Evolutionary conservation across 495 filamentous ascomycete genomes (phyloP), one percentile per base, ranked within the genome.

Genomic region (Penicillium manginii): DNA sequence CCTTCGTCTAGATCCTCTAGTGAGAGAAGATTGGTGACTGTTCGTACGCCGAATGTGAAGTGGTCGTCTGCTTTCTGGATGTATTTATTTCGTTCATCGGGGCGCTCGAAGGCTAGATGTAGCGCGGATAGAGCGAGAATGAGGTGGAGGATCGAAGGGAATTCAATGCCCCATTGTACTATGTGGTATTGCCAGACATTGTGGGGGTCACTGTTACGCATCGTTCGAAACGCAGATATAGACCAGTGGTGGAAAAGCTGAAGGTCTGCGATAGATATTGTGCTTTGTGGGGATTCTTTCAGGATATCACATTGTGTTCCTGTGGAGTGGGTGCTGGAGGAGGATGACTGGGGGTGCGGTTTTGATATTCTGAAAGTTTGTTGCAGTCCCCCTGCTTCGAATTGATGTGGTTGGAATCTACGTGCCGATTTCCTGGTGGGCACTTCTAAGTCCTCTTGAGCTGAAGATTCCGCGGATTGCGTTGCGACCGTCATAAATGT

Each of bases 111-210:
- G n/a, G 68, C 69, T 0, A 80, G 65, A 52, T 82, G 79, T 0
- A 80, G 66, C 0, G 79, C 75, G 2, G 78, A 71, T 0, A 82
- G 60, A 4, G 79, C 69, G 2, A 82, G 64, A 9, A 79, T 70
- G 8, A 79, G 72, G 52, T 80, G 78, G 32, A 79, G 61, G n/a
- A 82, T 73, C 1, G 77, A 78, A 2, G 75, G 74, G 49, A 75
- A 76, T 7, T 65, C 37, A 39, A 81, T 69, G 1, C 75, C 75
- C 66, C 77, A 76, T 62, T 73, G 63, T 2, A 72, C 71, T n/a
- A 79, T 49, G 35, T 74, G 70, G 6, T 63, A 53, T 32, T 71
- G 67, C 76, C 78, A 81, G 15, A 83, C 17, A 0, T 69, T 40
- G 14, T 61, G 50, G 7, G 61, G 61, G 12, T 67, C 60, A 14